Conservation (phyloP, 1,284 basidiomycete genomes). For the Cerrena zonata region DNA sequence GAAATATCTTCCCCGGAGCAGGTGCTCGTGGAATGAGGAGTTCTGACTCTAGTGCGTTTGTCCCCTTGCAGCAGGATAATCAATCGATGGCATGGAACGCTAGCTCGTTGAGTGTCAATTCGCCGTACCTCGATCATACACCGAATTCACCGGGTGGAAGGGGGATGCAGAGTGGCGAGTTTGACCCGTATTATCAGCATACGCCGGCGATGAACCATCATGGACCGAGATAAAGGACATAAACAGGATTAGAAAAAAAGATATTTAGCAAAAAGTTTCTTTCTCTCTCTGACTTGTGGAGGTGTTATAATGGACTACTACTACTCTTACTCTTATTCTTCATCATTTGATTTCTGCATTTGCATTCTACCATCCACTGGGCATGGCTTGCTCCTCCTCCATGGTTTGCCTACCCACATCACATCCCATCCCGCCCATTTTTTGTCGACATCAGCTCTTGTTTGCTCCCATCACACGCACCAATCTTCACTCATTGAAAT, state of each 20-base stretch:
- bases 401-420: too few species aligned
- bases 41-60: conserved; percentile 55
- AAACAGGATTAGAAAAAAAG: conserved; percentile 4
- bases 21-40: conserved; percentile 28
- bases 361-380: too few species aligned
- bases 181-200: conserved; percentile 20
- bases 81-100: conserved; percentile 37
- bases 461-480: neutral
- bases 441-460: neutral
- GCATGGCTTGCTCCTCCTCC: too few species aligned
- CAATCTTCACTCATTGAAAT: too few species aligned
- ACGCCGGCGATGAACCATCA: conserved; percentile 9
- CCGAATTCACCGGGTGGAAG: conserved; percentile 4
- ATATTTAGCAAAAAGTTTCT: neutral
- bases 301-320: too few species aligned
- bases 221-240: conserved; percentile 9
- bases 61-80: conserved; percentile 53
- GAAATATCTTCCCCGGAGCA: too few species aligned
- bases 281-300: neutral
- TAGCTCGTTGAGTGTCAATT: conserved; percentile 36
- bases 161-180: conserved; percentile 23
- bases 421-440: neutral
- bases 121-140: conserved; percentile 42
- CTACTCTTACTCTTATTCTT: neutral
- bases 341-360: neutral